Percentiles rank a stretch among this genome's conserved stretches.
phyloP scores from a whole-genome alignment of 192 early-diverging fungal genomes.

The Coemansia sp. region DNA sequence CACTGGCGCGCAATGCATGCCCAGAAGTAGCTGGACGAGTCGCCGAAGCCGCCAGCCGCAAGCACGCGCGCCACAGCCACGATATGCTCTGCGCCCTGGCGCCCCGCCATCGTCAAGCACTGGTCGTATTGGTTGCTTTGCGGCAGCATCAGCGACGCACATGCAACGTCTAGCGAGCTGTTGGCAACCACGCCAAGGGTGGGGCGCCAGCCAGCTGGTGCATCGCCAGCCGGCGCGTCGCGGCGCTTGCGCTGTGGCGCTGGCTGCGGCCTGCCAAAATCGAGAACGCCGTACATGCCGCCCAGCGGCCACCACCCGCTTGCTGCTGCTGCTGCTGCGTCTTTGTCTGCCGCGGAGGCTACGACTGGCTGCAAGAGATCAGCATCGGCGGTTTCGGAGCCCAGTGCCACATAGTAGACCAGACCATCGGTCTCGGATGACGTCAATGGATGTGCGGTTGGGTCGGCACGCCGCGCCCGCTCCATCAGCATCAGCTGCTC shows the following conservation, averaged over 20 bases:
- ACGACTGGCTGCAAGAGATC: constrained; percentile 26
- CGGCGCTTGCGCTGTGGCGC: not conserved
- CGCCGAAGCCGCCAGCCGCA: constrained; percentile 29
- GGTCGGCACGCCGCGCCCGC: constrained; percentile 9
- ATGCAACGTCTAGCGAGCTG: constrained; percentile 22
- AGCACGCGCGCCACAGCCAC: constrained; percentile 23
- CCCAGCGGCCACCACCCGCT: constrained; percentile 50
- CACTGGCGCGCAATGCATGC: constrained; percentile 26
- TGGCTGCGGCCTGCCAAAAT: constrained; percentile 13
- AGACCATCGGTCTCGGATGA: not conserved
- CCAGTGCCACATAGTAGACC: constrained; percentile 32
- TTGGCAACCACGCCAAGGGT: constrained; percentile 23
- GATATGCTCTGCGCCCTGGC: constrained; percentile 39
- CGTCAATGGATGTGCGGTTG: not conserved
- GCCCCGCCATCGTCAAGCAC: constrained; percentile 36
- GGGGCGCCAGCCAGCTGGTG: not conserved
- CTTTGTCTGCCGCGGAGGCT: not conserved
- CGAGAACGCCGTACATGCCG: constrained; percentile 33
- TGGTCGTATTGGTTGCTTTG: constrained; percentile 20
- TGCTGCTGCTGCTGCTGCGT: too few relatives aligned
- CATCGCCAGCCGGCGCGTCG: too few relatives aligned
- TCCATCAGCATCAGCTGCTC: constrained; percentile 45
- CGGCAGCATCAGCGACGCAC: constrained; percentile 23
- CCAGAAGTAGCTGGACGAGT: constrained; percentile 41
- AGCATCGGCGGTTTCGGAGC: constrained; percentile 28